A percentile compares a stretch with the other conserved stretches of the same genome.
Conservation (phyloP, 371 early-diverging fungal genomes). For the Saksenaea oblongispora region DNA sequence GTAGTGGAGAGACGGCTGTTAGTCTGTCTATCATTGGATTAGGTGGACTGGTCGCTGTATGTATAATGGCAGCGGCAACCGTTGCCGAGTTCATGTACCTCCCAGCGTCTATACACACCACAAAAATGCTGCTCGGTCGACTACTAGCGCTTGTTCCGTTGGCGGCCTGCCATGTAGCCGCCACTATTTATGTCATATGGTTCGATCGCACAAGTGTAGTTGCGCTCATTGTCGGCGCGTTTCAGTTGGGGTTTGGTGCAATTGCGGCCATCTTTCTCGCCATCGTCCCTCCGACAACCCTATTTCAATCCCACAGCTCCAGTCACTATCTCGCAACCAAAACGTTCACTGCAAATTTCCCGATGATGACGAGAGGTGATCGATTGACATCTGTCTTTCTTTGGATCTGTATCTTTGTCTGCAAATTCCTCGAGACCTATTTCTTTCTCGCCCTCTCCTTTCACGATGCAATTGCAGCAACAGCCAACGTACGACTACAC, state of each 20-base stretch:
- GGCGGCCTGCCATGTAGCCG: conserved; percentile 62
- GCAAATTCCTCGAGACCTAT: conserved; percentile 84
- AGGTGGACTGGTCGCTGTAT: conserved; percentile 74
- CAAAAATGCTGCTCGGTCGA: conserved; percentile 61
- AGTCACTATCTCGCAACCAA: conserved; percentile 61
- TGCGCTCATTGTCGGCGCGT: conserved; percentile 58
- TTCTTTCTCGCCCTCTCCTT: conserved; percentile 81
- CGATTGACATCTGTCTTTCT: conserved; percentile 71
- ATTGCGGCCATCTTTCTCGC: conserved; percentile 65
- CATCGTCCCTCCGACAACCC: conserved; percentile 61
- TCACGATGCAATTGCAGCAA: conserved; percentile 73
- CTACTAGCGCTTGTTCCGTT: conserved; percentile 58
- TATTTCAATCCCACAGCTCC: conserved; percentile 52
- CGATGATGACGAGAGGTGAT: conserved; percentile 63
- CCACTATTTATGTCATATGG: conserved; percentile 60
- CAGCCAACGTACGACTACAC: conserved; percentile 50
- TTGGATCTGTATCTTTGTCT: conserved; percentile 75
- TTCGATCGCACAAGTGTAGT: conserved; percentile 40
- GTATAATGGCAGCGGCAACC: conserved; percentile 64
- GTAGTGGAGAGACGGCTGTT: conserved; percentile 41
- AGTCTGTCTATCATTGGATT: conserved; percentile 67
- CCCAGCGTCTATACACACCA: conserved; percentile 50
- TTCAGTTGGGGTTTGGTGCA: conserved; percentile 69
- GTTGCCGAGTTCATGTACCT: conserved; percentile 74
- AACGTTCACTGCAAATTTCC: conserved; percentile 80